Evolutionary conservation across 2,329 filamentous ascomycete species (phyloP).

Genomic region (Aspergillus pseudonomiae): DNA sequence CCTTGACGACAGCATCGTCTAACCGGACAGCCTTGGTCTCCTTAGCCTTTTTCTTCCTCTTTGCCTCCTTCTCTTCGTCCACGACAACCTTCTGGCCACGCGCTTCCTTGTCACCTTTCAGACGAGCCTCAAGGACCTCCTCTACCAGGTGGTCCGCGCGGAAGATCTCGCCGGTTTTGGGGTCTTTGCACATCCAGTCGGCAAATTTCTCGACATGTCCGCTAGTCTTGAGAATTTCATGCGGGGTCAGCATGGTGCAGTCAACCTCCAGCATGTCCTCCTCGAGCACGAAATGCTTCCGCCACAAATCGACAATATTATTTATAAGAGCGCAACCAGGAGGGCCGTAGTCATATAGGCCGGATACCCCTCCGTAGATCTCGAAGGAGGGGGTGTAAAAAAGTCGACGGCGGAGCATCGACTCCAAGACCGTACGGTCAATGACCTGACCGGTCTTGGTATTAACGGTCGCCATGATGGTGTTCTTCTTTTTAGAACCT

Average conservation of each 20-base stretch:
- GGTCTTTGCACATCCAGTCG: conserved; percentile 99
- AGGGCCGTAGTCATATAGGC: conserved; percentile 91
- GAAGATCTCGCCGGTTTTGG: conserved; percentile 95
- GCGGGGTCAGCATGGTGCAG: conserved; percentile 89
- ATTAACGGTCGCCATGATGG: conserved; percentile 64
- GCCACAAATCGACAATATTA: conserved; percentile 86
- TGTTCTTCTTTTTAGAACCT: conserved; percentile 37
- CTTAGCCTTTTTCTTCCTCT: conserved; percentile 87
- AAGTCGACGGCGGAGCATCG: conserved; percentile 80
- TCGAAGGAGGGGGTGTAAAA: conserved; percentile 97
- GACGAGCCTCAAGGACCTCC: conserved; percentile 81
- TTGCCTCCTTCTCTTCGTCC: conserved; percentile 76
- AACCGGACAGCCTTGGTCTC: conserved; percentile 79
- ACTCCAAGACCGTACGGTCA: conserved; percentile 79
- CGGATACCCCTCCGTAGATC: conserved; percentile 86
- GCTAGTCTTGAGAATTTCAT: conserved; percentile 90
- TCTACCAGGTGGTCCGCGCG: conserved; percentile 96
- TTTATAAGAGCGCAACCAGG: conserved; percentile 84
- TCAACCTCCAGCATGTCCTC: conserved; percentile 96
- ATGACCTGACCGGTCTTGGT: conserved; percentile 89
- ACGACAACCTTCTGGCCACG: conserved; percentile 72
- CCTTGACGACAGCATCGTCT: conserved; percentile 79
- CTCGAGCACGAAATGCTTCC: conserved; percentile 89
- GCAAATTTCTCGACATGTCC: conserved; percentile 98
- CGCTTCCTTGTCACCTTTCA: conserved; percentile 91